Percentiles rank a stretch among this genome's conserved stretches.
Conservation (phyloP, 2,329 filamentous ascomycete species). For the Claviceps citrina region DNA sequence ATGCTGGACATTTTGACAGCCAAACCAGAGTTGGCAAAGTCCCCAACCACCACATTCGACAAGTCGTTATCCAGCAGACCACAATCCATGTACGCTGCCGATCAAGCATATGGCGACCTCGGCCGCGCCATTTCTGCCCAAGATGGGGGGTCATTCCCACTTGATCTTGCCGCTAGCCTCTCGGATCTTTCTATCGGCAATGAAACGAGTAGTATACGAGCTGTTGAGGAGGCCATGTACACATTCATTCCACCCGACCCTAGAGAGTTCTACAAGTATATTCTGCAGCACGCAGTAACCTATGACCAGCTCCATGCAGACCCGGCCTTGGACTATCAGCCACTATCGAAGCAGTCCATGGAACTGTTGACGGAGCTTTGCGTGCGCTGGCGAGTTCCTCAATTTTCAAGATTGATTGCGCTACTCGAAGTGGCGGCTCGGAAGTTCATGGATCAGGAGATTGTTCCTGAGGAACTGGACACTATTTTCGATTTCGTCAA, state of each 20-base stretch:
- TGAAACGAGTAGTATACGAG: constrained; percentile 33
- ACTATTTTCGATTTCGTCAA: constrained; percentile 72
- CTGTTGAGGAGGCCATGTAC: constrained; percentile 53
- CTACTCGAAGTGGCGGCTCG: constrained; percentile 74
- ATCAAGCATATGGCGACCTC: constrained; percentile 38
- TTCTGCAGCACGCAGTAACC: constrained; percentile 61
- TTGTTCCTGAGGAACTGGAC: constrained; percentile 69
- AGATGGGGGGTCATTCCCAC: constrained; percentile 25
- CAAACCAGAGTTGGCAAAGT: constrained; percentile 72
- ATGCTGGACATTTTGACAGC: constrained; percentile 81
- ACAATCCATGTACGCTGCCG: constrained; percentile 29
- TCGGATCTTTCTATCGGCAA: constrained; percentile 47
- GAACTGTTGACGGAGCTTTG: constrained; percentile 77
- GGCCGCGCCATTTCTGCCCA: constrained; percentile 34
- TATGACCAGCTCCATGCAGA: constrained; percentile 45
- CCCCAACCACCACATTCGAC: constrained; percentile 43
- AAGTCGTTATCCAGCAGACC: constrained; percentile 39
- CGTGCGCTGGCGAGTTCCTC: constrained; percentile 76
- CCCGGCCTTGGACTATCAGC: constrained; percentile 31
- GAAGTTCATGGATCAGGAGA: constrained; percentile 72
- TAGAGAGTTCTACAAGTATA: constrained; percentile 66
- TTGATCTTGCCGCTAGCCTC: constrained; percentile 56
- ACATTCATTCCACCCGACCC: constrained; percentile 82
- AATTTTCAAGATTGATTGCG: constrained; percentile 62
- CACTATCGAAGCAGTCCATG: constrained; percentile 61